Base-by-base conservation (phyloP, 805 yeast species). In the Wickerhamomyces subpelliculosus region DNA sequence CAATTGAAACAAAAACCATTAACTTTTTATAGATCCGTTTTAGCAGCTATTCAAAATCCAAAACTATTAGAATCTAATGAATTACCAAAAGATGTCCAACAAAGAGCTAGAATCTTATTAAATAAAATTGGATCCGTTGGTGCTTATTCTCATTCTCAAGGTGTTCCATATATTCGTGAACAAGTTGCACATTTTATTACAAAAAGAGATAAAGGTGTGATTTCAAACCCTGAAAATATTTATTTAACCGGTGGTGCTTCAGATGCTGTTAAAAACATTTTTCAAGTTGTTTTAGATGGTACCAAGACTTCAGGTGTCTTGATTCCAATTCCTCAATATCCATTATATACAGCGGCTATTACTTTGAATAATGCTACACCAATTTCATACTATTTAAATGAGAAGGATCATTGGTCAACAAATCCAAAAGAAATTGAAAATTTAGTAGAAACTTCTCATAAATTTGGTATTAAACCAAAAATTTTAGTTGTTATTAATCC, bases 261-360 rank as follows among this genome's bases (percentile, higher is more conserved):
- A 11, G 75, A 89, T 19, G 97, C 95, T 1, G 97, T 90, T n/a
- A 70, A 78, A 38, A 78, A 83, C 50, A 64, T 93, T 42, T 64
- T 93, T 38, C 80, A 80, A 36, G 70, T 89, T 22, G 62, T 93
- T 16, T 72, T 93, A 5, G 60, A 69, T 27, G 86, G 87, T 28
- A 73, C 72, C 30, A 62, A 75, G 40, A 43, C 42, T 23, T 72
- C 93, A 3, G 95, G 95, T 35, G 73, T 84, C 68, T 55, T 94
- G 62, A 88, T 93, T 47, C 99, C 99, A 24, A 90, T 93, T 49
- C 99, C 99, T 12, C 98, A 93, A 65, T 93, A 93, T 58, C 99
- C 99, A 4, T 72, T 93, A 43, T 93, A 93, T 65, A 87, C 97
- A 4, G 98, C 98, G n/a, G 72, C 95, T 4, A 70, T 93, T 50